These are phyloP conservation scores for Begonia loranthoides DNA, from an alignment of 306 rosid species.

Conservation along the genomic window DNA sequence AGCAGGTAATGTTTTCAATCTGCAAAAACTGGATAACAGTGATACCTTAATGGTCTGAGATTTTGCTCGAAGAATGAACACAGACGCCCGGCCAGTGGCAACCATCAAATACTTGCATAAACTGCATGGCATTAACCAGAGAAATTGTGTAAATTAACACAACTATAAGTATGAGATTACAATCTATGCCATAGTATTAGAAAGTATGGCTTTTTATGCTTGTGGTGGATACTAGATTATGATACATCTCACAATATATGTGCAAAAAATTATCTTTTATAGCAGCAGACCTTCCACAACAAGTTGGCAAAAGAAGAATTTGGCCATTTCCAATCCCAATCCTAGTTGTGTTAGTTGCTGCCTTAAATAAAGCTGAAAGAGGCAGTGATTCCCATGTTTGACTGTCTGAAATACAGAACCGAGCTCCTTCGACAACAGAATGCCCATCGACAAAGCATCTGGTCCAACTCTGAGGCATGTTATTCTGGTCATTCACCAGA, in stretches of 20 bases:
- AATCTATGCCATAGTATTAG: background rate
- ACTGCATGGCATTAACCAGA: conserved; percentile 14
- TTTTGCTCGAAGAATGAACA: conserved; percentile 22
- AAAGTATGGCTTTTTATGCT: background rate
- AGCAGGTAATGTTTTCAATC: background rate
- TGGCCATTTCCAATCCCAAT: conserved; percentile 30
- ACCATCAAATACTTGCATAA: conserved; percentile 52
- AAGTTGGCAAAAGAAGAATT: conserved; percentile 45
- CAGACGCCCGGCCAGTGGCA: conserved; percentile 34
- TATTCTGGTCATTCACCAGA: conserved; percentile 16
- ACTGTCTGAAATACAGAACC: conserved; percentile 63
- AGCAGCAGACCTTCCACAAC: conserved; percentile 73
- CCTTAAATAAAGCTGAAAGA: conserved; percentile 28
- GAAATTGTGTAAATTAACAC: conserved; percentile 3
- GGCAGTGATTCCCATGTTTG: conserved; percentile 75
- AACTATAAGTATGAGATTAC: background rate
- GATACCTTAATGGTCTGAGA: conserved; percentile 30
- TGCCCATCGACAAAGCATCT: conserved; percentile 53
- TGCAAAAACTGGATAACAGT: background rate
- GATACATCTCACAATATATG: background rate
- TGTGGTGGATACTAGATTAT: too few species aligned
- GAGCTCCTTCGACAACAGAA: conserved; percentile 34
- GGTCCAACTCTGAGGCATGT: conserved; percentile 36
- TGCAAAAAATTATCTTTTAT: background rate
- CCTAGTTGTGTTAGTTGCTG: conserved; percentile 29